A percentile compares a stretch with the other conserved stretches of the same genome.
Conservation (phyloP, 805 yeast species). For the Candida verbasci region DNA sequence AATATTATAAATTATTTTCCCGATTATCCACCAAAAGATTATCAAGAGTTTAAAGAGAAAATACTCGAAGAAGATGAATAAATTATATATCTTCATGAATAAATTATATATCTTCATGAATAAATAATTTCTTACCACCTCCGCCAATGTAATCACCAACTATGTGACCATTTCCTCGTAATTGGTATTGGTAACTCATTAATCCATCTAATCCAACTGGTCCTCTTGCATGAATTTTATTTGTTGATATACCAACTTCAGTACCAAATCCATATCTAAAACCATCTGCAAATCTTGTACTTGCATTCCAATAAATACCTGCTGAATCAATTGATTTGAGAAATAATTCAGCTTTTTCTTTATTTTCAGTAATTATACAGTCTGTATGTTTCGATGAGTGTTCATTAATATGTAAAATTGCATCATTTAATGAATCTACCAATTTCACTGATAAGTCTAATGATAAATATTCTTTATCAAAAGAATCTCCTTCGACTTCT, state of each 20-base stretch:
- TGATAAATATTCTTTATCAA: slow-evolving; percentile 78
- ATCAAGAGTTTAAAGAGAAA: slow-evolving; percentile 5
- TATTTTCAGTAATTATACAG: slow-evolving; percentile 75
- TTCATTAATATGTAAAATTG: slow-evolving; percentile 79
- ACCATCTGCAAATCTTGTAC: slow-evolving; percentile 97
- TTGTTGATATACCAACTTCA: slow-evolving; percentile 96
- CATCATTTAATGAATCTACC: slow-evolving; percentile 57
- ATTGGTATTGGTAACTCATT: slow-evolving; percentile 90
- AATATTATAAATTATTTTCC: slow-evolving; percentile 48
- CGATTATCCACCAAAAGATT: slow-evolving; percentile 39
- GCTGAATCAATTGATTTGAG: slow-evolving; percentile 87
- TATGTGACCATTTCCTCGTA: slow-evolving; percentile 89
- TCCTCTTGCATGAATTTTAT: slow-evolving; percentile 96
- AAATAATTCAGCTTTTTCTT: slow-evolving; percentile 68
- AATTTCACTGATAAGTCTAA: slow-evolving; percentile 74
- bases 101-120: slow-evolving; percentile 54
- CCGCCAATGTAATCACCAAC: slow-evolving; percentile 91
- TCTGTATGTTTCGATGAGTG: slow-evolving; percentile 98
- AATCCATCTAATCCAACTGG: slow-evolving; percentile 98
- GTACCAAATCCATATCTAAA: slow-evolving; percentile 98
- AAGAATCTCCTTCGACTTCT: slow-evolving; percentile 61
- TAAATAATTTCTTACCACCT: slow-evolving; percentile 77
- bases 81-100: neutral
- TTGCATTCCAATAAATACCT: slow-evolving; percentile 97
- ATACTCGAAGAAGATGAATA: neutral